Evolutionary conservation across 2,329 filamentous ascomycete species (phyloP).

Genomic region (Apiospora rasikravindrae): DNA sequence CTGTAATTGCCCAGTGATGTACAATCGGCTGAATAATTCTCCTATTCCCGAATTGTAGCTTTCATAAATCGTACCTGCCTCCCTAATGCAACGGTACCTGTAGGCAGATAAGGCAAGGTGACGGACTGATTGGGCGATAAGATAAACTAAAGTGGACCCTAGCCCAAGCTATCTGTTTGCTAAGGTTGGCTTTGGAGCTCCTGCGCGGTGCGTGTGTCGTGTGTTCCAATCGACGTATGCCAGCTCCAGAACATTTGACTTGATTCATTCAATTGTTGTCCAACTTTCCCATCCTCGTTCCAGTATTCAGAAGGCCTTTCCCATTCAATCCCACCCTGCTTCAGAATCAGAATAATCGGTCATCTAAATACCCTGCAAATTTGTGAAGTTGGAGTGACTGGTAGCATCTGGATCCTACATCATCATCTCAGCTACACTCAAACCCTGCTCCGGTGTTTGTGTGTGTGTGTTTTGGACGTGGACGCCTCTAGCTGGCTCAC

Average conservation of each 20-base stretch:
- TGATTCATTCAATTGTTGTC: neutral
- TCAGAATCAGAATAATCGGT: neutral
- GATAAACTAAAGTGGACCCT: slow-evolving; percentile 5
- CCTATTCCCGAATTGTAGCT: neutral
- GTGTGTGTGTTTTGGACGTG: slow-evolving; percentile 11
- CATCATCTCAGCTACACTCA: slow-evolving; percentile 12
- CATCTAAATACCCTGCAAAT: slow-evolving; percentile 12
- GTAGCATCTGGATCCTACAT: slow-evolving; percentile 11
- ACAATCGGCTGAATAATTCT: slow-evolving; percentile 3
- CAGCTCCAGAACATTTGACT: neutral
- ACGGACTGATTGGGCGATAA: slow-evolving; percentile 1
- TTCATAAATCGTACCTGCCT: neutral
- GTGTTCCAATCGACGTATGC: slow-evolving; percentile 1
- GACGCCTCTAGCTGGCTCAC: slow-evolving; percentile 16
- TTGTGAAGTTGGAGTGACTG: slow-evolving; percentile 10
- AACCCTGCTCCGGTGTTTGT: neutral
- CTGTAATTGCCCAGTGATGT: neutral
- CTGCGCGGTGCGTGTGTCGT: neutral
- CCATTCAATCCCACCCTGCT: slow-evolving; percentile 1
- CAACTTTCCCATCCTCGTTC: neutral
- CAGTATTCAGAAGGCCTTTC: neutral
- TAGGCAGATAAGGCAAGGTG: neutral
- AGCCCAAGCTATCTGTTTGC: slow-evolving; percentile 2
- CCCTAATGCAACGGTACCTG: neutral
- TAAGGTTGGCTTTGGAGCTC: slow-evolving; percentile 10